Conservation (phyloP, 345 rosid species). For the Kernera saxatilis region DNA sequence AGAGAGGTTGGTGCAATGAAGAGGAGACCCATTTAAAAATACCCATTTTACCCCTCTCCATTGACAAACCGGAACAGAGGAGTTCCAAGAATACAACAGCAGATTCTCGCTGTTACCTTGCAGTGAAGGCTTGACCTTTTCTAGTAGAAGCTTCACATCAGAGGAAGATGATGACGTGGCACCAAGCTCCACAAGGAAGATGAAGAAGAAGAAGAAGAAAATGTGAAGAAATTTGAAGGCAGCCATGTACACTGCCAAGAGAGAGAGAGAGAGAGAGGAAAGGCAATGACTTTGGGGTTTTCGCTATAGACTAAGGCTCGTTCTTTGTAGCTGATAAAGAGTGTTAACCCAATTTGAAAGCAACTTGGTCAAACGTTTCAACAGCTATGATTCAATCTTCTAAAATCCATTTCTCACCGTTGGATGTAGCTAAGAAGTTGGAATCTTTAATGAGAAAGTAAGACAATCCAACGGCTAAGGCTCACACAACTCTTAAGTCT, state of each 20-base stretch:
- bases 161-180: constrained; percentile 21
- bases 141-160: constrained; percentile 60
- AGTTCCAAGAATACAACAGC: constrained; percentile 72
- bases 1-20: constrained; percentile 45
- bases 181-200: neutral
- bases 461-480: neutral
- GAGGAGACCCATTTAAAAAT: constrained; percentile 46
- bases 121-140: constrained; percentile 53
- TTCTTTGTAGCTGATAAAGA: constrained; percentile 17
- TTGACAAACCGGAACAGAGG: constrained; percentile 66
- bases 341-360: constrained; percentile 37
- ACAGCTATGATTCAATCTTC: constrained; percentile 37
- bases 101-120: constrained; percentile 63
- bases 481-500: too few relatives aligned
- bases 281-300: constrained; percentile 16
- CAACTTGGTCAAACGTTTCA: constrained; percentile 16
- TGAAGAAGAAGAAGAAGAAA: constrained; percentile 32
- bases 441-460: neutral
- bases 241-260: constrained; percentile 47
- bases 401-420: neutral
- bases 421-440: too few relatives aligned
- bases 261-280: constrained; percentile 6
- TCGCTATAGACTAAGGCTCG: neutral
- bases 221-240: constrained; percentile 32
- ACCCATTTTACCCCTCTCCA: constrained; percentile 92